Base-by-base conservation (phyloP, 2,329 filamentous ascomycete species). In the Chaetomium globosum region DNA sequence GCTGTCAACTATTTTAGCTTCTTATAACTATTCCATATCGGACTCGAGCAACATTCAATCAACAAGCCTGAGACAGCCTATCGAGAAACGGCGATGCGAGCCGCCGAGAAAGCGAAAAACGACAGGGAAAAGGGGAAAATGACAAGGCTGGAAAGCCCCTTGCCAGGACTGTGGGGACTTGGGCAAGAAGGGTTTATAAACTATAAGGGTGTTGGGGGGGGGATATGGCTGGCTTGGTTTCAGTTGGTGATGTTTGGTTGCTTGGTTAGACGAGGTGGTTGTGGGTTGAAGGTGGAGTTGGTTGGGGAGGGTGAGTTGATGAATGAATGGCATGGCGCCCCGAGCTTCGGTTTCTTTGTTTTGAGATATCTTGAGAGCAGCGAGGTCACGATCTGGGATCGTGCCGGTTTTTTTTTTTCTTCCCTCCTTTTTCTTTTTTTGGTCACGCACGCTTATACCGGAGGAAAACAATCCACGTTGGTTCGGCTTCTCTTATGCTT, bases 331-430 rank as follows among this genome's bases (percentile, higher is more conserved):
- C 10, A 48, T 48, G 46, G 10, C 23, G 46, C 3, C 19, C 3
- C n/a, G 23, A 23, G 10, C 4, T 52, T 52, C 23, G 13, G 31
- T 53, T 31, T 33, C n/a, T 33, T 31, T 31, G 51, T 2, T n/a
- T 19, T 9, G 7, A n/a, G 26, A 10, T 56, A 19, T 16, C 10
- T 56, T 23, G 30, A 56, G 53, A 31, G 30, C 16, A 7, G 16
- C n/a, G 23, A 49, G 57, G 26, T 21, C 30, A 59, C 46, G 46
- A 52, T 59, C 57, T 59, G 57, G 57, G 8, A 59, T 59, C 30
- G 57, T 3, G 57, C 36, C n/a, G n/a, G n/a, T n/a, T n/a, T 58
- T 48, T 46, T 39, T 21, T 12, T 23, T n/a, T n/a, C 2, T 53
- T n/a, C 16, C 39, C n/a, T 4, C 8, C 51, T 53, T 31, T 13